phyloP scores from a whole-genome alignment of 1,284 basidiomycete genomes.

The Agroathelia rolfsii region DNA sequence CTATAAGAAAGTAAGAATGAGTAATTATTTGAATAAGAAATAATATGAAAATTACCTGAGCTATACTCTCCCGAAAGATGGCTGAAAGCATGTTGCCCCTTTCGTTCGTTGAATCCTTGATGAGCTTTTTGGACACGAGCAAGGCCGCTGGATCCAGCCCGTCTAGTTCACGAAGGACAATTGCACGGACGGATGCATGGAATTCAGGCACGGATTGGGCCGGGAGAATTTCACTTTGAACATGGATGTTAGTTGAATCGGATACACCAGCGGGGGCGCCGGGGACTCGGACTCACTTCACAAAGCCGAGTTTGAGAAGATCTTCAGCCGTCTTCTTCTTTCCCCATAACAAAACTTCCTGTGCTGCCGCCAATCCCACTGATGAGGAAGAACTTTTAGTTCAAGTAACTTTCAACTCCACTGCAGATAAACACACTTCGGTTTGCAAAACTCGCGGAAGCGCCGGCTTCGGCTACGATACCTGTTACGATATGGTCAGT shows the following conservation, averaged over 20 bases:
- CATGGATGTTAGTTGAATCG: slow-evolving; percentile 7
- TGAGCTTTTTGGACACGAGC: slow-evolving; percentile 41
- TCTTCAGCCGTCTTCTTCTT: slow-evolving; percentile 55
- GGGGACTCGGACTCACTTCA: slow-evolving; percentile 39
- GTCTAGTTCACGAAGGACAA: slow-evolving; percentile 40
- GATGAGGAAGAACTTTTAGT: too few species aligned
- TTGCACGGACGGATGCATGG: slow-evolving; percentile 38
- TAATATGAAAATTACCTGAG: not conserved
- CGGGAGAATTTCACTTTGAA: slow-evolving; percentile 48
- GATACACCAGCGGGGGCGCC: slow-evolving; percentile 2
- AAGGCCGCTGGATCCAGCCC: slow-evolving; percentile 47
- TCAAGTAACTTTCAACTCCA: too few species aligned
- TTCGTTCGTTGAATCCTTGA: slow-evolving; percentile 46
- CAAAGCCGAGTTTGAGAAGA: slow-evolving; percentile 48
- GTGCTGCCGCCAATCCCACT: slow-evolving; percentile 63
- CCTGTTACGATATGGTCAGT: slow-evolving; percentile 25
- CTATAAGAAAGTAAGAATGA: slow-evolving; percentile 28
- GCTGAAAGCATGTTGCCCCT: slow-evolving; percentile 56
- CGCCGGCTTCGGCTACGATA: slow-evolving; percentile 53
- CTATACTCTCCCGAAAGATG: slow-evolving; percentile 61
- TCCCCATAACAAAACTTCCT: slow-evolving; percentile 59
- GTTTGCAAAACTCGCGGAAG: slow-evolving; percentile 59
- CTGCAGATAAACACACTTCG: slow-evolving; percentile 35
- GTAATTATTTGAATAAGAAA: slow-evolving; percentile 1
- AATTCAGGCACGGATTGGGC: slow-evolving; percentile 41